A percentile compares a stretch with the other conserved stretches of the same genome.
Conservation (phyloP, 139 green algal species). For the Pedinophyceae sp. region DNA sequence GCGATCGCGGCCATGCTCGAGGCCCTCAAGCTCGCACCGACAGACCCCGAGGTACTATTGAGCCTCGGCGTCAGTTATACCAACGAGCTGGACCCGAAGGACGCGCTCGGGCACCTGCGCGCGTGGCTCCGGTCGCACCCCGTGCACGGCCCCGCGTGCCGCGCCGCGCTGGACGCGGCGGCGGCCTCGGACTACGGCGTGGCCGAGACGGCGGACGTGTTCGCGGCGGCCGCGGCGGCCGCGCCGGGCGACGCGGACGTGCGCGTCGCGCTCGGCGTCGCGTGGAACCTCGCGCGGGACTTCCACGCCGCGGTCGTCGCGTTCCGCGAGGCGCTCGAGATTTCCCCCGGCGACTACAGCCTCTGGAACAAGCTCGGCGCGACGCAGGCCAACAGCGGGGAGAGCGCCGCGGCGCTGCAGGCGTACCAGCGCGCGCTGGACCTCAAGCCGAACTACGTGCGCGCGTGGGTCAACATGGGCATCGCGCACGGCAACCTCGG, state of each 20-base stretch:
- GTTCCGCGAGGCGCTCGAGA: constrained; percentile 49
- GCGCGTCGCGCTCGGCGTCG: constrained; percentile 75
- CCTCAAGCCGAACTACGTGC: constrained; percentile 98
- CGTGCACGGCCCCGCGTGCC: constrained; percentile 16
- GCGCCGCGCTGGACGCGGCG: constrained; percentile 10
- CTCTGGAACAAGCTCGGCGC: constrained; percentile 95
- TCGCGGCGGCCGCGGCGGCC: constrained; percentile 18
- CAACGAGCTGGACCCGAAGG: constrained; percentile 82
- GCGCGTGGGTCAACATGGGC: constrained; percentile 97
- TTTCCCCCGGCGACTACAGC: constrained; percentile 9
- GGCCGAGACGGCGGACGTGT: constrained; percentile 11
- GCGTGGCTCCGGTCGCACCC: constrained; percentile 57
- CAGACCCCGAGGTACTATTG: constrained; percentile 72
- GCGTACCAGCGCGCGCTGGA: constrained; percentile 65
- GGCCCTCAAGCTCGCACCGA: constrained; percentile 57
- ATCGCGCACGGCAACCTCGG: constrained; percentile 60
- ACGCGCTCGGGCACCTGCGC: constrained; percentile 28
- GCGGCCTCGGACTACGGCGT: no score
- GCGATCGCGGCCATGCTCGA: constrained; percentile 72
- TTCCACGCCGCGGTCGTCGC: constrained; percentile 61
- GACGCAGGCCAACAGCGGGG: constrained; percentile 65
- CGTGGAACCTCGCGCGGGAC: constrained; percentile 70
- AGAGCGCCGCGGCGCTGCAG: constrained; percentile 53
- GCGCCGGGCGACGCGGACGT: constrained; percentile 57
- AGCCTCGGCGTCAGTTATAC: constrained; percentile 86